Conservation (phyloP, 2,329 filamentous ascomycete species). For the Meredithiella fracta region DNA sequence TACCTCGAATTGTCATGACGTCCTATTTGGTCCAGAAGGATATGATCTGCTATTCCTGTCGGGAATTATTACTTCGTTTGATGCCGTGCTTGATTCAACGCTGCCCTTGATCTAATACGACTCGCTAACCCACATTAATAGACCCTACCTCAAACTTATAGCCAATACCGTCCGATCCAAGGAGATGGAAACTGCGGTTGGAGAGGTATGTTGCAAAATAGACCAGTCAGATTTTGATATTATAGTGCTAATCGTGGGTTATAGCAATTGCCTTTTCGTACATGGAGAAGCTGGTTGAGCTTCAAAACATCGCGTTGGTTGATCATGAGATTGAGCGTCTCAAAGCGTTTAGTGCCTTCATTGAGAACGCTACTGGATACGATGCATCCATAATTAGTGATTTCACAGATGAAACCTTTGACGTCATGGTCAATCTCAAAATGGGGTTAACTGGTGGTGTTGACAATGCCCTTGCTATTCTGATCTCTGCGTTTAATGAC, state of each 20-base stretch:
- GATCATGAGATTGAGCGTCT: slow-evolving; percentile 58
- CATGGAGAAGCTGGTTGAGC: slow-evolving; percentile 66
- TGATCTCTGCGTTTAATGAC: slow-evolving; percentile 61
- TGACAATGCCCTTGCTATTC: slow-evolving; percentile 22
- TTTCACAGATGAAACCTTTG: slow-evolving; percentile 60
- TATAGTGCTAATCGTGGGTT: slow-evolving; percentile 4
- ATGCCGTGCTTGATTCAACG: no score
- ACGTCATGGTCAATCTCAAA: slow-evolving; percentile 48
- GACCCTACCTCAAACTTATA: slow-evolving; percentile 69
- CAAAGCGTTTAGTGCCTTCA: slow-evolving; percentile 50
- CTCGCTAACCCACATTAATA: slow-evolving; percentile 22
- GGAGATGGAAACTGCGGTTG: slow-evolving; percentile 96
- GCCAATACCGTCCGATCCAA: slow-evolving; percentile 70
- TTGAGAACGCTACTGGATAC: slow-evolving; percentile 57
- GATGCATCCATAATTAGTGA: slow-evolving; percentile 59
- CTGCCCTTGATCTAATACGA: not conserved
- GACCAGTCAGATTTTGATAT: slow-evolving; percentile 1
- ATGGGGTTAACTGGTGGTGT: slow-evolving; percentile 27
- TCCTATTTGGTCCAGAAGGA: not conserved
- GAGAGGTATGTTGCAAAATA: slow-evolving; percentile 54
- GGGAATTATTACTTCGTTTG: not conserved
- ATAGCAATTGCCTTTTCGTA: slow-evolving; percentile 84
- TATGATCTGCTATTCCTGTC: not conserved
- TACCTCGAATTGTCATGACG: slow-evolving; percentile 13
- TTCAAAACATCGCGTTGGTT: slow-evolving; percentile 47